These are phyloP conservation scores for Acacia acuminata DNA, from an alignment of 306 rosid species.

Conservation along the genomic window DNA sequence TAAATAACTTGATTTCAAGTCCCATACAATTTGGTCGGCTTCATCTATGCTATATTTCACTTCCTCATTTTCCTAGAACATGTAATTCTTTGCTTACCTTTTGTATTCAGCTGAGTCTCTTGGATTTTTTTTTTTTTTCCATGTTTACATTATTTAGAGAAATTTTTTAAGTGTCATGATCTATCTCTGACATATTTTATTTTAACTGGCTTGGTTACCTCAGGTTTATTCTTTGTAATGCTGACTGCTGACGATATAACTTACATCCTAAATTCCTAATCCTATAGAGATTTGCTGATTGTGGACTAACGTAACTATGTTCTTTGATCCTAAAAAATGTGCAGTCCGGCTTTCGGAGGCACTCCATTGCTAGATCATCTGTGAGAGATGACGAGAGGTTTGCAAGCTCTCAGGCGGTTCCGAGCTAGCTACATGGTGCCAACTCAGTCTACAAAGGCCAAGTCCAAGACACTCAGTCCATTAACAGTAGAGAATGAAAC, in stretches of 20 bases:
- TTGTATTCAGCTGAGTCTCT: not conserved
- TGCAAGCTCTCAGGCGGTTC: conserved; percentile 73
- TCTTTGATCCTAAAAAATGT: conserved; percentile 19
- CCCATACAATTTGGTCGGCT: not conserved
- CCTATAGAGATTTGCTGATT: not conserved
- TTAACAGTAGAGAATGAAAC: conserved; percentile 49
- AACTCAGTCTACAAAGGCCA: conserved; percentile 85
- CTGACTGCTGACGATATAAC: conserved; percentile 8
- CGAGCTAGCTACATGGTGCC: conserved; percentile 93
- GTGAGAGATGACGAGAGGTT: conserved; percentile 80
- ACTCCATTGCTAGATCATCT: conserved; percentile 69
- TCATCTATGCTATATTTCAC: not conserved
- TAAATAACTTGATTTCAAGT: too few species aligned
- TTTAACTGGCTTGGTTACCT: not conserved
- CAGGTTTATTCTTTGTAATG: not conserved
- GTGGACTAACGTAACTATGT: conserved; percentile 23
- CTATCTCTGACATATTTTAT: not conserved
- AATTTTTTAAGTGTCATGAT: not conserved
- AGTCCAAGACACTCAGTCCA: conserved; percentile 74
- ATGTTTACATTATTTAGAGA: conserved; percentile 2
- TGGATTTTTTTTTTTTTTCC: not conserved
- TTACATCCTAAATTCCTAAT: too few species aligned
- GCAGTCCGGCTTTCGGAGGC: conserved; percentile 84
- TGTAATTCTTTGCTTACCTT: not conserved
- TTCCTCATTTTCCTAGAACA: conserved; percentile 1